Evolutionary conservation across 2,329 filamentous ascomycete genomes (phyloP).

Genomic region (Penicillium italicum): DNA sequence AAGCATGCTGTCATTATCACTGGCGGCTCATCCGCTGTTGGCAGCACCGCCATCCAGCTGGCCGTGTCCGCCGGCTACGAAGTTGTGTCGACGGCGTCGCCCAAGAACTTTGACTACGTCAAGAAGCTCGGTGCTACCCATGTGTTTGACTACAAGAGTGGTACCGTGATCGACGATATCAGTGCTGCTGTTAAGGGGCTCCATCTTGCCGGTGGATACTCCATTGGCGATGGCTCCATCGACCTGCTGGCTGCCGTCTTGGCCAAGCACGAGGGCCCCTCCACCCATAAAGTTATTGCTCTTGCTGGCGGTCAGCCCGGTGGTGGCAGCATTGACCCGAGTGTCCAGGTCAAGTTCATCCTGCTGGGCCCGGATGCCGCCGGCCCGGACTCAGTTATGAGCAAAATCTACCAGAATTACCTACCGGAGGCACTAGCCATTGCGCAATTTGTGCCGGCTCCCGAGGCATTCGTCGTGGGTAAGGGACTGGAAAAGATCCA

Average conservation of each 20-base stretch:
- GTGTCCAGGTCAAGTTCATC: neutral
- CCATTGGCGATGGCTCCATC: neutral
- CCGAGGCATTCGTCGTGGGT: neutral
- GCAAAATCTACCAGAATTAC: neutral
- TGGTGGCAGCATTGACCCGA: neutral
- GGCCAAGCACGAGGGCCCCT: neutral
- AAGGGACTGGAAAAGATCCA: conserved; percentile 26
- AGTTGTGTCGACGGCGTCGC: conserved; percentile 40
- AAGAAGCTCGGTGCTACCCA: conserved; percentile 44
- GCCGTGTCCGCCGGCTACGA: conserved; percentile 41
- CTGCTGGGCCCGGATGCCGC: neutral
- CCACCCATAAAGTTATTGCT: neutral
- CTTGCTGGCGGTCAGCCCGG: neutral
- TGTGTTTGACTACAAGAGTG: conserved; percentile 45
- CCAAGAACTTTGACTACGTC: conserved; percentile 45
- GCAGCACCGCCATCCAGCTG: conserved; percentile 46
- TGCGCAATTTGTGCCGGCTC: neutral
- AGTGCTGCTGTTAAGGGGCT: conserved; percentile 12
- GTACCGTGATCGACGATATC: conserved; percentile 12
- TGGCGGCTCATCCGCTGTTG: conserved; percentile 52
- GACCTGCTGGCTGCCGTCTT: neutral
- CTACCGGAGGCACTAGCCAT: neutral
- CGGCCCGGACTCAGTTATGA: neutral
- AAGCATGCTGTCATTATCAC: conserved; percentile 42
- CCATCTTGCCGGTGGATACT: neutral